Evolutionary conservation across 257 asterid genomes (phyloP).

Genomic region (Misopates orontium): DNA sequence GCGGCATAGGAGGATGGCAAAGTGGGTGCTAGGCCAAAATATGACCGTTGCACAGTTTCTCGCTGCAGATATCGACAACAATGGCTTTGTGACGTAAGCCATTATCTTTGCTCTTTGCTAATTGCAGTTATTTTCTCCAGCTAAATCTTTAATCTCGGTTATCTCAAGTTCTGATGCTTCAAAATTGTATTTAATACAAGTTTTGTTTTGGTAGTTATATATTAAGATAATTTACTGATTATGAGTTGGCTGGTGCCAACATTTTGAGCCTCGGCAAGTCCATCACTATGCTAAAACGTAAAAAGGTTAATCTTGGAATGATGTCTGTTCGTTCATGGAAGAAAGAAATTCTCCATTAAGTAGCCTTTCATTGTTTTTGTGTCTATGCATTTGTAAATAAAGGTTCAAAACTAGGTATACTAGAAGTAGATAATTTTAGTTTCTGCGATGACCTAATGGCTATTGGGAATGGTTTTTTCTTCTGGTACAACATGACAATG

Average conservation of each 20-base stretch:
- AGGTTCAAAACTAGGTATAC: slow-evolving; percentile 16
- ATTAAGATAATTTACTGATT: slow-evolving; percentile 11
- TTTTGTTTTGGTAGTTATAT: slow-evolving; percentile 9
- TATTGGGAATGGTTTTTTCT: too few species aligned
- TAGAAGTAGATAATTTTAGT: neutral
- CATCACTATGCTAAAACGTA: neutral
- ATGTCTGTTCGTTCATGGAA: neutral
- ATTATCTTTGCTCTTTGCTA: slow-evolving; percentile 12
- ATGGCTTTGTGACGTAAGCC: slow-evolving; percentile 77
- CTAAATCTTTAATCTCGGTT: neutral
- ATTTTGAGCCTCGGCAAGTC: slow-evolving; percentile 2
- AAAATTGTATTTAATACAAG: slow-evolving; percentile 14
- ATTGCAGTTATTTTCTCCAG: neutral
- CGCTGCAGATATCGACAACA: slow-evolving; percentile 90
- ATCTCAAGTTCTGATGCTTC: slow-evolving; percentile 6
- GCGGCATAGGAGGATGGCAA: slow-evolving; percentile 82
- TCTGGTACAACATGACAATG: neutral
- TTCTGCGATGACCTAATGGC: neutral
- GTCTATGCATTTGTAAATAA: neutral
- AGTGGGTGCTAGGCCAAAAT: slow-evolving; percentile 90
- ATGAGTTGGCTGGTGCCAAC: neutral
- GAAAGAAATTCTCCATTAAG: neutral
- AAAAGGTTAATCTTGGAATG: neutral
- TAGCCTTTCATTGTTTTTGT: neutral
- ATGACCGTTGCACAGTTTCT: slow-evolving; percentile 97